Conservation (phyloP, 768 basidiomycete species). For the Kwoniella bestiolae region DNA sequence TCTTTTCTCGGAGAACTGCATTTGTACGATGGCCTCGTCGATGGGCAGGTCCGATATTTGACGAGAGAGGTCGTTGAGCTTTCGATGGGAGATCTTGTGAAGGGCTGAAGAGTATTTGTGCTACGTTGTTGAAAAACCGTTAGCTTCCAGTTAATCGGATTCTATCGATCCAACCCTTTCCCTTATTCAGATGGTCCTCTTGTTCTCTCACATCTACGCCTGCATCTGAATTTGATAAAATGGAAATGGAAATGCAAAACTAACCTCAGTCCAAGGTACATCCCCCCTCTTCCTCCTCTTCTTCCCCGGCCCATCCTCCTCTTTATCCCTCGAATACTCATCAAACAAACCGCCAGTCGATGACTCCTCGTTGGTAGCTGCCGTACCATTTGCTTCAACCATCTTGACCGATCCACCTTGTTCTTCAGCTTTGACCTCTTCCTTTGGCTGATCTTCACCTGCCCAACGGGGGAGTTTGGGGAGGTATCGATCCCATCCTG, state of each 20-base stretch:
- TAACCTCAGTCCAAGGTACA: slow-evolving; percentile 20
- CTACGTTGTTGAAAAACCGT: no score
- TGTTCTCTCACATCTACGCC: no score
- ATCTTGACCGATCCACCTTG: slow-evolving; percentile 6
- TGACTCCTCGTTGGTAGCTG: neutral
- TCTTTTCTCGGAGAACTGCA: slow-evolving; percentile 94
- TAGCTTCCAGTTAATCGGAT: no score
- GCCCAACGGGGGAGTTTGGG: slow-evolving; percentile 11
- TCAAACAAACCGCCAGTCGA: slow-evolving; percentile 34
- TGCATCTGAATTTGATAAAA: no score
- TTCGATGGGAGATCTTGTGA: slow-evolving; percentile 88
- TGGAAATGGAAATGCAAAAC: neutral
- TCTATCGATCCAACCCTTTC: no score
- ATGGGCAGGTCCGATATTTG: slow-evolving; percentile 91
- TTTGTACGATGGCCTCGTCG: slow-evolving; percentile 93
- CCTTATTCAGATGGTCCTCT: no score
- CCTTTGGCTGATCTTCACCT: neutral
- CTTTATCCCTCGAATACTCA: slow-evolving; percentile 22
- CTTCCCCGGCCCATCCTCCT: slow-evolving; percentile 9
- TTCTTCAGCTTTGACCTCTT: neutral
- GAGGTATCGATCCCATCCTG: slow-evolving; percentile 25
- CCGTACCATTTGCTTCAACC: neutral
- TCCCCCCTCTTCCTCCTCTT: slow-evolving; percentile 21
- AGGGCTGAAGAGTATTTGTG: slow-evolving; percentile 90
- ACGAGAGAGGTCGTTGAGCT: slow-evolving; percentile 80